Evolutionary conservation across 139 green algal genomes (phyloP).

Genomic region (Nannochloris sp.): DNA sequence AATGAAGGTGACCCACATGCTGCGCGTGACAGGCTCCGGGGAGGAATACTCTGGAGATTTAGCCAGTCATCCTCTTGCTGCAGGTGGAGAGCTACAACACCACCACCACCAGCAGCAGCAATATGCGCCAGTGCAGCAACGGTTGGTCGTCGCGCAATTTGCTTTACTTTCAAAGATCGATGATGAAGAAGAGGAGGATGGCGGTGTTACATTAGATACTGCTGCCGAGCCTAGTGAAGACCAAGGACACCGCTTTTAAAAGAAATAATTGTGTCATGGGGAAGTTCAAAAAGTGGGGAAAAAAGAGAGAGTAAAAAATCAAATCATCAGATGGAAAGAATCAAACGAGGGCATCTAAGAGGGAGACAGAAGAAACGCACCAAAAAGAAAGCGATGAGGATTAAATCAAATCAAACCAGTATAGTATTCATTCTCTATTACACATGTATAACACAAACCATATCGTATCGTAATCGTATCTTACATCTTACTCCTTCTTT

Average conservation of each 20-base stretch:
- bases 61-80: neutral
- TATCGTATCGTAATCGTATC: neutral
- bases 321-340: neutral
- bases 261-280: too few relatives aligned
- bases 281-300: too few relatives aligned
- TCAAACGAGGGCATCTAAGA: too few relatives aligned
- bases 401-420: slow-evolving; percentile 1
- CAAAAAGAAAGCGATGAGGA: neutral
- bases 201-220: too few relatives aligned
- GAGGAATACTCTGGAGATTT: neutral
- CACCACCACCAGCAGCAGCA: neutral
- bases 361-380: too few relatives aligned
- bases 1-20: slow-evolving; percentile 27
- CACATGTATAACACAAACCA: too few relatives aligned
- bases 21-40: slow-evolving; percentile 7
- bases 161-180: slow-evolving; percentile 9
- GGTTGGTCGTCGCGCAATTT: slow-evolving; percentile 7
- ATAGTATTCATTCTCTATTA: too few relatives aligned
- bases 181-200: neutral
- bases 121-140: neutral
- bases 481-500: slow-evolving; percentile 4
- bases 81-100: too few relatives aligned
- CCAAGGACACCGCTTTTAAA: too few relatives aligned
- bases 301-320: neutral
- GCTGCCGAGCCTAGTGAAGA: too few relatives aligned